Evolutionary conservation across 23 red algal species (phyloP), one percentile per base, ranked within the genome.

Genomic region (Cyanidiococcus yangmingshanensis): DNA sequence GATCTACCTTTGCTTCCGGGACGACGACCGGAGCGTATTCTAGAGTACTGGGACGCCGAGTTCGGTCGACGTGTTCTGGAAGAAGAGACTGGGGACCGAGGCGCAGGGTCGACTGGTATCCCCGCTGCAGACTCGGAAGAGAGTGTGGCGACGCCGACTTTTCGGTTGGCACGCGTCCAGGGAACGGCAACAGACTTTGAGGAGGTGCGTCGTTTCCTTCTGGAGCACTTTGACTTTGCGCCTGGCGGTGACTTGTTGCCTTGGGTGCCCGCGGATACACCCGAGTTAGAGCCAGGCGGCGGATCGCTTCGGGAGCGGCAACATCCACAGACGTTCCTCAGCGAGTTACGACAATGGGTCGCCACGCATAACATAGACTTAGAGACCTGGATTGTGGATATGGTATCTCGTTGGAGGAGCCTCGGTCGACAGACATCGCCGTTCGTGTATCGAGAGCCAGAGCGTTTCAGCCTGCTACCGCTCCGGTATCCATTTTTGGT

Each of bases 401-500:
- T 84, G 29, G 39, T 57, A 17, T 0, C 38, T 7, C 51, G 24
- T 27, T 84, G 81, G 81, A 3, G 67, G 30, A 58, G 32, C 0
- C 67, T 84, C 21, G 58, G 81, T 75, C 67, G 74, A 24, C 34
- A 75, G 25, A 77, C 76, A 15, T 34, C 74, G 0, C 67, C 68
- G 27, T 1, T 37, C 35, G 81, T 84, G 36, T 39, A n/a, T 34
- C 29, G 40, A 0, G 33, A 74, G 37, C 81, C 81, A 2, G 50
- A 68, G 2, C 18, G 59, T 0, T 57, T 67, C 77, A 75, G 37
- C 18, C 75, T 75, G 74, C 76, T 96, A 37, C 84, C 86, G 16
- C 68, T 90, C 21, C 83, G 80, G 0, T 77, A 87, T 57, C 87
- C 86, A 27, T 90, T 96, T 41, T 85, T 90, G 50, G 79, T 96